Evolutionary conservation across 345 rosid genomes (phyloP).

Genomic region (Microcos paniculata): DNA sequence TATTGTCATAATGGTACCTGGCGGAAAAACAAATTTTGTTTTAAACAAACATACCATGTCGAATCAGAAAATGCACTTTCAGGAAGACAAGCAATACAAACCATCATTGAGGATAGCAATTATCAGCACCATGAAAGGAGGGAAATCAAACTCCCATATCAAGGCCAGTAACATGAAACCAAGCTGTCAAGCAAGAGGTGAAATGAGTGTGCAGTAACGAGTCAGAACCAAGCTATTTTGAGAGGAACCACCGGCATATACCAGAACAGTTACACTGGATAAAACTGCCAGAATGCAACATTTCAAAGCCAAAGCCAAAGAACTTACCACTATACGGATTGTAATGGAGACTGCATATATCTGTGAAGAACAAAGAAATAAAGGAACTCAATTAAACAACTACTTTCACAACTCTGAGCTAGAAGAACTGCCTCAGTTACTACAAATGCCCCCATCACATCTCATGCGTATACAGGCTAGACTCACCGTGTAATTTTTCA

Average conservation of each 20-base stretch:
- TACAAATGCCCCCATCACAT: not conserved
- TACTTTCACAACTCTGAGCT: not conserved
- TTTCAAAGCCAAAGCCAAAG: not conserved
- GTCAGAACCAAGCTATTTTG: not conserved
- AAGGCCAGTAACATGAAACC: conserved; percentile 70
- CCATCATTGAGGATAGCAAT: conserved; percentile 64
- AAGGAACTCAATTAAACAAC: conserved; percentile 5
- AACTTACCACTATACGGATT: conserved; percentile 78
- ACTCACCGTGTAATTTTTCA: conserved; percentile 72
- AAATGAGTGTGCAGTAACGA: not conserved
- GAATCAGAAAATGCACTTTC: not conserved
- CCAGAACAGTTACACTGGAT: not conserved
- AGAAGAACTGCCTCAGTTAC: not conserved
- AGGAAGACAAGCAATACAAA: conserved; percentile 17
- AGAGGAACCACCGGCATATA: not conserved
- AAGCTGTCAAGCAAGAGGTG: conserved; percentile 35
- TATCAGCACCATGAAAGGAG: conserved; percentile 68
- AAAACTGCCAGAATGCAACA: not conserved
- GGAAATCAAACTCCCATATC: conserved; percentile 67
- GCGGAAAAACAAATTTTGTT: not conserved
- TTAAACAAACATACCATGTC: not conserved
- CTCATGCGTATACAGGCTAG: not conserved
- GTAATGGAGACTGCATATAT: conserved; percentile 90
- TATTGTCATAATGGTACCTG: conserved; percentile 67
- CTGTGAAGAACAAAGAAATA: conserved; percentile 36